phyloP scores from a whole-genome alignment of 176 grass and related monocot genomes.

The Themeda triandra region DNA sequence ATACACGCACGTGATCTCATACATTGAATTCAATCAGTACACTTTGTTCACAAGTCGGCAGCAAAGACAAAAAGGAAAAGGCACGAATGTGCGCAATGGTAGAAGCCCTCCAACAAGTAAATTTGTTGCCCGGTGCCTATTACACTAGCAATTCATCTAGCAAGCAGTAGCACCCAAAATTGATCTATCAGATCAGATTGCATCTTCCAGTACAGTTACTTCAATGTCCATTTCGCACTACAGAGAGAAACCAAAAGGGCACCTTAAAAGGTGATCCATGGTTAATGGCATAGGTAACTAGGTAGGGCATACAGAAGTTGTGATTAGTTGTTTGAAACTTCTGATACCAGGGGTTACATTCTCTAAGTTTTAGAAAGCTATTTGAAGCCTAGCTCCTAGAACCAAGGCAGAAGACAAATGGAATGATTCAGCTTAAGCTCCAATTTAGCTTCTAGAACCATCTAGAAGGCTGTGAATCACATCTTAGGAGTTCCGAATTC shows the following conservation, averaged over 20 bases:
- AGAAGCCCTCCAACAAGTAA: neutral
- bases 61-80: neutral
- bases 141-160: neutral
- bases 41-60: neutral
- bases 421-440: neutral
- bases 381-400: neutral
- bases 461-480: neutral
- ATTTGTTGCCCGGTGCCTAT: neutral
- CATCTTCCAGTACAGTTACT: neutral
- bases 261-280: neutral
- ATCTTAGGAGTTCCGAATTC: neutral
- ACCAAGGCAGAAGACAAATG: neutral
- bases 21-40: neutral
- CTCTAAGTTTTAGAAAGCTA: neutral
- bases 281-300: neutral
- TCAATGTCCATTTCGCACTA: neutral
- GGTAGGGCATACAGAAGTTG: neutral
- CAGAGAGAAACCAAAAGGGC: neutral
- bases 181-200: neutral
- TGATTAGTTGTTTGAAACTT: neutral
- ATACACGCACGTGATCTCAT: neutral
- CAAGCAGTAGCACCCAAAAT: neutral
- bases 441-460: neutral
- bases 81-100: neutral
- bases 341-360: neutral